Conservation (phyloP, 495 filamentous ascomycete species). For the Cercophora newfieldiana region DNA sequence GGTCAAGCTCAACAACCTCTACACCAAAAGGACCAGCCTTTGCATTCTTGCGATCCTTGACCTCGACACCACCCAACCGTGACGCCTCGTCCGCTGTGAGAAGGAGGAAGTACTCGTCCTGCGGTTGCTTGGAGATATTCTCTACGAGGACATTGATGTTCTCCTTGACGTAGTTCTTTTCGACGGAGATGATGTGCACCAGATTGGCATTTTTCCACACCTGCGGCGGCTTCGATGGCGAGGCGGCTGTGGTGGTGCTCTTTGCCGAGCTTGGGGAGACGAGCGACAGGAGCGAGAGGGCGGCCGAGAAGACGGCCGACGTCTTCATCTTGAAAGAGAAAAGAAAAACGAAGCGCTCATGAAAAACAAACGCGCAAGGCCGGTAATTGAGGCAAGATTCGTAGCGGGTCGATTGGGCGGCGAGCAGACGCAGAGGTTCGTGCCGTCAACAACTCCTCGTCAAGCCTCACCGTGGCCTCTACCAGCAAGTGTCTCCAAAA, state of each 20-base stretch:
- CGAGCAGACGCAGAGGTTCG: slow-evolving; percentile 1
- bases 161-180: slow-evolving; percentile 87
- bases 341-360: slow-evolving; percentile 38
- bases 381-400: slow-evolving; percentile 21
- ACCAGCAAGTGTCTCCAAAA: slow-evolving; percentile 33
- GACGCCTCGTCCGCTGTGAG: slow-evolving; percentile 70
- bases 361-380: slow-evolving; percentile 25
- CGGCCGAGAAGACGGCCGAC: slow-evolving; percentile 49
- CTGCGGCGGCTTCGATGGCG: slow-evolving; percentile 79
- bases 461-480: slow-evolving; percentile 36
- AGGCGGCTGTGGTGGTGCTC: slow-evolving; percentile 26
- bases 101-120: slow-evolving; percentile 85
- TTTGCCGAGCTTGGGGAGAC: slow-evolving; percentile 39
- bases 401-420: slow-evolving; percentile 3
- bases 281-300: slow-evolving; percentile 48
- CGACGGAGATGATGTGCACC: slow-evolving; percentile 84
- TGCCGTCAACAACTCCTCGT: slow-evolving; percentile 18
- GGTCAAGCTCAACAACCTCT: slow-evolving; percentile 64
- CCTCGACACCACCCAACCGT: slow-evolving; percentile 82
- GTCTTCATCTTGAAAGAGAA: slow-evolving; percentile 53
- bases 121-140: slow-evolving; percentile 71
- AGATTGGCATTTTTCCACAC: slow-evolving; percentile 91
- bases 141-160: slow-evolving; percentile 91
- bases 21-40: slow-evolving; percentile 66
- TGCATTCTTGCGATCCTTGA: slow-evolving; percentile 81